phyloP scores from a whole-genome alignment of 139 green algal genomes.

The Medakamo hakoo region DNA sequence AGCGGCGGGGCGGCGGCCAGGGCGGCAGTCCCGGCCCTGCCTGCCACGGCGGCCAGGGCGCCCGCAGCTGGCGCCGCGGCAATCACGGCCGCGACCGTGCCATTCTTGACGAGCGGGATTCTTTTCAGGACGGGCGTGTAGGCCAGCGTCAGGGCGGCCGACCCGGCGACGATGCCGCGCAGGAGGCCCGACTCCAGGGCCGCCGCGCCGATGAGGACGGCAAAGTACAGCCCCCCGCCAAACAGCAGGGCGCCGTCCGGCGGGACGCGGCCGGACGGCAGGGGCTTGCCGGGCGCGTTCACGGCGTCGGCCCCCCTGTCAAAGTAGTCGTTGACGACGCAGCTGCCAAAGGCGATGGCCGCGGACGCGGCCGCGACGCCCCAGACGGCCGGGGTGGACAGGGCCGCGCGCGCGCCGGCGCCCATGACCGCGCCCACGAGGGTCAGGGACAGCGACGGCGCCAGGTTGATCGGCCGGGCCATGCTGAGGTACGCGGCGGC shows the following conservation, averaged over 20 bases:
- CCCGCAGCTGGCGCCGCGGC: conserved; percentile 29
- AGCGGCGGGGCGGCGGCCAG: background rate
- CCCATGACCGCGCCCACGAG: background rate
- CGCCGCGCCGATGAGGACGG: conserved; percentile 17
- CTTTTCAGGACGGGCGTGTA: conserved; percentile 52
- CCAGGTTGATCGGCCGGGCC: background rate
- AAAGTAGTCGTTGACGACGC: conserved; percentile 59
- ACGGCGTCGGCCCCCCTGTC: conserved; percentile 29
- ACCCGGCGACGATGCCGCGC: conserved; percentile 28
- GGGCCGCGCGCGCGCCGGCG: no score
- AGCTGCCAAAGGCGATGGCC: conserved; percentile 24
- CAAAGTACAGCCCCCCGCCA: conserved; percentile 20
- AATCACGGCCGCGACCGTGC: conserved; percentile 37
- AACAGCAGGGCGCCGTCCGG: conserved; percentile 40
- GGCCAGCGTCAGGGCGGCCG: conserved; percentile 28
- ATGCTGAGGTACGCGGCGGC: background rate
- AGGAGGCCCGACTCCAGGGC: conserved; percentile 19
- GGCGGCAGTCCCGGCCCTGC: conserved; percentile 3
- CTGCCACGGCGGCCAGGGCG: conserved; percentile 25
- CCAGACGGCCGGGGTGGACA: background rate
- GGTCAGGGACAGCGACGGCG: background rate
- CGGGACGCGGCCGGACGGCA: conserved; percentile 24
- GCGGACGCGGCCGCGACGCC: background rate
- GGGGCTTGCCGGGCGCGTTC: conserved; percentile 38
- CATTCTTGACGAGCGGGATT: conserved; percentile 42